Evolutionary conservation across 2,329 filamentous ascomycete species (phyloP), one percentile per base, ranked within the genome.

Genomic region (Falciphora oryzae): DNA sequence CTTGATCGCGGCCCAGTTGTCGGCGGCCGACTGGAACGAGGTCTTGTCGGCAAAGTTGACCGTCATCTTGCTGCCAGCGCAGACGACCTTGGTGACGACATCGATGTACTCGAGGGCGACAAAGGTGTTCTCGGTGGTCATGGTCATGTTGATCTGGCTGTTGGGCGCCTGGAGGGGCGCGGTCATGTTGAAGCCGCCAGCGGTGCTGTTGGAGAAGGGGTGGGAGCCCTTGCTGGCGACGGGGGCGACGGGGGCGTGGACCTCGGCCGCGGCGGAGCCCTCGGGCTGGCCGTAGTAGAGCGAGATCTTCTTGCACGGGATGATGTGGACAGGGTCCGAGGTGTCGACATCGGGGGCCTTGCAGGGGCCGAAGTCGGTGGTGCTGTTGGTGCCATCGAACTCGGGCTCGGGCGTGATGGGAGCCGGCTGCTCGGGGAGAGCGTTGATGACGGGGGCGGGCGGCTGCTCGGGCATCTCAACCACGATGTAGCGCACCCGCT

Each of bases 51-150:
- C 67, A 65, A 77, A 71, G 10, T 68, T 69, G 25, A 75, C 69
- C 3, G 68, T 68, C 25, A 76, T 69, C 7, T 67, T 69, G 60
- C 65, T 61, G 50, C 66, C 65, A n/a, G 67, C 68, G 65, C 75
- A 76, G 61, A 69, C 69, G 50, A 76, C 74, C 14, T 67, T 70
- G 61, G 64, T 65, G 50, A 76, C 65, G 13, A 69, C 65, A 22
- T 68, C 70, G 63, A 76, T 72, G 6, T 72, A 61, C 67, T 77
- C 75, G 5, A 77, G 70, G 14, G 75, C 58, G 4, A 76, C 70
- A 1, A 71, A 68, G 2, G 73, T 72, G 38, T 71, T 67, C 16
- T 70, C 70, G 66, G 72, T 71, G 58, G 67, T 65, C 61, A 74
- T 67, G 22, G 68, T 65, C 44, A 74, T 66, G 35, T 71, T 70